These are phyloP conservation scores for Aspergillus quadricinctus DNA, from an alignment of 2,329 filamentous ascomycete species.

Conservation along the genomic window DNA sequence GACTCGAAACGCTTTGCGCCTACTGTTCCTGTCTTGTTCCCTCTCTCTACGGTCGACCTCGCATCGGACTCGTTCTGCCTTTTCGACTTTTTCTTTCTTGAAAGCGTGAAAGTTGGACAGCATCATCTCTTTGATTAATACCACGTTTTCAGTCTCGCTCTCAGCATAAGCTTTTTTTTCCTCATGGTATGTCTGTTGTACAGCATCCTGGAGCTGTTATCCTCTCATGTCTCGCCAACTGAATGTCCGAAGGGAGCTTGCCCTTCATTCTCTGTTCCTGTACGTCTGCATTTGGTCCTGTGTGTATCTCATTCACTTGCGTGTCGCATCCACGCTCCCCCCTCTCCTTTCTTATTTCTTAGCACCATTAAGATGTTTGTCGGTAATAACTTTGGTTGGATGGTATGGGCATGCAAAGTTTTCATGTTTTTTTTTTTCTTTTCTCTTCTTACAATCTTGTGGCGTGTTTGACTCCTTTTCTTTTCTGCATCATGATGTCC, in stretches of 20 bases:
- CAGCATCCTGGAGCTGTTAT: conserved; percentile 3
- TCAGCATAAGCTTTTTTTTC: conserved; percentile 1
- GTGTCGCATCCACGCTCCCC: not conserved
- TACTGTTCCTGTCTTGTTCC: conserved; percentile 1
- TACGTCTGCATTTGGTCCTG: conserved; percentile 2
- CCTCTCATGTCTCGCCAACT: not conserved
- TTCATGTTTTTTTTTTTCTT: not conserved
- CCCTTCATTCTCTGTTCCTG: not conserved
- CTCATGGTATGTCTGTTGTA: conserved; percentile 4
- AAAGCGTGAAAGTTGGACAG: conserved; percentile 22
- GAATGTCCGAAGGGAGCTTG: not conserved
- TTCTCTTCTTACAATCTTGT: not conserved
- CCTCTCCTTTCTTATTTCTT: not conserved
- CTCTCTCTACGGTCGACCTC: conserved; percentile 11
- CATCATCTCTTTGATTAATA: conserved; percentile 26
- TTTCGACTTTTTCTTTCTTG: conserved; percentile 23
- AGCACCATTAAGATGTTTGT: not conserved
- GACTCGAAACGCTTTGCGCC: not conserved
- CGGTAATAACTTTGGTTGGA: conserved; percentile 3
- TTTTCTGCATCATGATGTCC: not conserved
- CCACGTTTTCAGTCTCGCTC: conserved; percentile 9
- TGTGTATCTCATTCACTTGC: conserved; percentile 2
- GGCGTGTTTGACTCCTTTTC: not conserved
- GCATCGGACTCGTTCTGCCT: conserved; percentile 25
- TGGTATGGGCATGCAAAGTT: conserved; percentile 3